These are phyloP conservation scores for Puccinia triticina DNA, from an alignment of 1,284 basidiomycete genomes.

Conservation along the genomic window DNA sequence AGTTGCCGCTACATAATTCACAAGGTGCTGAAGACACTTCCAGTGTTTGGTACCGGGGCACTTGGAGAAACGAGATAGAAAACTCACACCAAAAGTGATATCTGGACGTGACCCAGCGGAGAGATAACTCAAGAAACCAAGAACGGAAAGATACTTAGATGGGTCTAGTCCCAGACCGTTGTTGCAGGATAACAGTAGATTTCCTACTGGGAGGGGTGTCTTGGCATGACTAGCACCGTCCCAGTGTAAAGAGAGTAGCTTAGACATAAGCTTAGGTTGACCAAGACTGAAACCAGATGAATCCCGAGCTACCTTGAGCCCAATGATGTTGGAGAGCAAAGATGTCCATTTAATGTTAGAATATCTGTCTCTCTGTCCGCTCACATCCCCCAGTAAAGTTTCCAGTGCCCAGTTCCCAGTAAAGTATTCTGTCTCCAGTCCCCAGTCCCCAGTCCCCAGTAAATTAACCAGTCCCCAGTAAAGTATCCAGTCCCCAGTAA, in stretches of 20 bases:
- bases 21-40: background rate
- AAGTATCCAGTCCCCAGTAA: too few species aligned
- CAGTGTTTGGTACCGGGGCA: background rate
- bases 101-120: too few species aligned
- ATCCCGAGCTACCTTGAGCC: background rate
- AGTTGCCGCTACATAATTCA: background rate
- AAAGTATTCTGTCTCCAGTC: too few species aligned
- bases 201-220: background rate
- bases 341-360: conserved; percentile 15
- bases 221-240: background rate
- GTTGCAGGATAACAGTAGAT: background rate
- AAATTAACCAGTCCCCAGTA: too few species aligned
- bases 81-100: conserved; percentile 1
- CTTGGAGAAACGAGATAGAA: background rate
- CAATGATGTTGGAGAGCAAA: background rate
- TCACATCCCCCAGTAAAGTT: too few species aligned
- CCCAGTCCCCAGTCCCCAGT: too few species aligned
- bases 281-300: background rate
- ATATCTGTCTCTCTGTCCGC: too few species aligned
- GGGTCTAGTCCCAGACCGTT: background rate
- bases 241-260: background rate
- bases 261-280: background rate
- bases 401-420: too few species aligned
- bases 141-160: background rate
- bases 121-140: conserved; percentile 2